These are phyloP conservation scores for Fraxinus pennsylvanica DNA, from an alignment of 257 asterid species.

Conservation along the genomic window DNA sequence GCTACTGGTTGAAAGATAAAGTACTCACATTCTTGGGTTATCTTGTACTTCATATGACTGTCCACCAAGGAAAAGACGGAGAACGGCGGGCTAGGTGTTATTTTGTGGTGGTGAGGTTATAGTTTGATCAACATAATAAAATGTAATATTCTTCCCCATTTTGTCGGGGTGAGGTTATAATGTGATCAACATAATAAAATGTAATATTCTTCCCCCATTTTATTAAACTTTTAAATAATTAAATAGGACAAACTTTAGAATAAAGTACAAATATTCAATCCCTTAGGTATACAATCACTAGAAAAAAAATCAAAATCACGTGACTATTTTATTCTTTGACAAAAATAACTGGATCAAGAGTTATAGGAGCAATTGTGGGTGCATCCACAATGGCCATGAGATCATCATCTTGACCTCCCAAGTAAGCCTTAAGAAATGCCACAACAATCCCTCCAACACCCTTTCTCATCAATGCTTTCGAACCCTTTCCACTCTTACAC, in stretches of 20 bases:
- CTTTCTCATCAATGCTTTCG: slow-evolving; percentile 53
- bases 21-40: background rate
- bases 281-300: background rate
- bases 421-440: slow-evolving; percentile 65
- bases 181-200: background rate
- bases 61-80: background rate
- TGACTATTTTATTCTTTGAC: slow-evolving; percentile 25
- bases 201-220: background rate
- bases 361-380: slow-evolving; percentile 58
- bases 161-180: background rate
- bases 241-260: background rate
- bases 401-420: slow-evolving; percentile 40
- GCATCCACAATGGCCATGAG: slow-evolving; percentile 38
- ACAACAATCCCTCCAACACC: slow-evolving; percentile 70
- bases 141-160: too few species aligned
- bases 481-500: slow-evolving; percentile 52
- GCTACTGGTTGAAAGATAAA: background rate
- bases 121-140: background rate
- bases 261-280: background rate
- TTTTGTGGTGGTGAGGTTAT: background rate
- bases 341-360: slow-evolving; percentile 54
- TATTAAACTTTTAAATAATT: background rate
- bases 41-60: background rate
- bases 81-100: background rate
- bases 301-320: background rate